Evolutionary conservation across 106 monocot species (phyloP), one percentile per base, ranked within the genome.

Genomic region (Cymbidium sinense): DNA sequence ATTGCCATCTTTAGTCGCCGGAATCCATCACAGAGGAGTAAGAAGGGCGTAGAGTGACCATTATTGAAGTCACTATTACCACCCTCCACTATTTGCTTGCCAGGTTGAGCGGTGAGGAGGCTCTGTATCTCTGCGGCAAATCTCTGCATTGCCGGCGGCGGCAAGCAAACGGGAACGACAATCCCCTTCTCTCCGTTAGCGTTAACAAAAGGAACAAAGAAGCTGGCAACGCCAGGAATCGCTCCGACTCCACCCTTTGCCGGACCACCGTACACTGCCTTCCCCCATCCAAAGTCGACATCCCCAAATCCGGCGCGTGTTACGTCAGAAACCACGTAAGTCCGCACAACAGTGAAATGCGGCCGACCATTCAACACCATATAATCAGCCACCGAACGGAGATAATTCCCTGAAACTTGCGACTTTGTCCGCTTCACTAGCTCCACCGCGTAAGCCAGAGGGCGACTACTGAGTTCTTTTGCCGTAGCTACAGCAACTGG

Each of bases 201-300:
- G 51, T 84, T 86, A 25, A 27, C 84, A 76, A 70, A 86, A n/a
- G 87, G 82, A 20, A 90, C 69, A 54, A 78, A 86, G 64, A 84
- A 90, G 43, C 85, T 87, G 6, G 86, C 86, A 39, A 91, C 73
- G 11, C 90, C 87, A 7, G 87, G 91, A 13, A 87, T 77, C 31
- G 81, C 79, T 33, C 82, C 89, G 0, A 83, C 84, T 0, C 80
- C 89, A 23, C 83, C 88, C 65, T 74, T 83, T 28, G 84, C 84
- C 36, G 86, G 86, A 0, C 86, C 86, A n/a, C 88, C 84, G 70
- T 88, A 87, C 54, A 58, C 79, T 4, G 88, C 77, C 84, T 85
- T 84, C 21, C 93, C 93, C 90, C 90, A 93, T 12, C 93, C 90
- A 70, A 82, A 88, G 64, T 90, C 85, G 61, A 93, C 78, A 5